phyloP scores from a whole-genome alignment of 2,329 filamentous ascomycete genomes.

The Aspergillus sp. region DNA sequence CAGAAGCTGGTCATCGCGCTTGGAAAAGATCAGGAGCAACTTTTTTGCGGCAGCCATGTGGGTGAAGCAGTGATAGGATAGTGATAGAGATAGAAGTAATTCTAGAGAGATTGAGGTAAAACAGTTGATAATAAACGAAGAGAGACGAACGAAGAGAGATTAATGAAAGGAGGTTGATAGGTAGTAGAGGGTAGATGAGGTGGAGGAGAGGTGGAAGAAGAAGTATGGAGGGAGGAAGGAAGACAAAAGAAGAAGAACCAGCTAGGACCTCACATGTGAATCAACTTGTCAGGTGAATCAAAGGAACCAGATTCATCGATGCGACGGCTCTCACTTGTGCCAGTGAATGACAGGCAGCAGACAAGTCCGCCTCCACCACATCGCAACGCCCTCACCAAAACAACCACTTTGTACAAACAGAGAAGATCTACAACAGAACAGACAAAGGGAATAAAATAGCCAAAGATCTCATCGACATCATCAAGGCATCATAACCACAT shows the following conservation, averaged over 20 bases:
- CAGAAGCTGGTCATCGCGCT: neutral
- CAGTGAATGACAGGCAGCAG: neutral
- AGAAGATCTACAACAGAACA: neutral
- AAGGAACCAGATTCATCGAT: neutral
- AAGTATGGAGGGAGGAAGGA: neutral
- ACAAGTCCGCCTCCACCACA: neutral
- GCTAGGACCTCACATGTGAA: neutral
- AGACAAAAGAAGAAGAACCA: neutral
- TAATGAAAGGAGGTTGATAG: neutral
- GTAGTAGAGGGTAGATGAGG: neutral
- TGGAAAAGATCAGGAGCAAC: neutral
- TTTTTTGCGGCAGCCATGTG: neutral
- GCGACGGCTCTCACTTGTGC: neutral
- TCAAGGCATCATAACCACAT: neutral
- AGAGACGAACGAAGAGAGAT: neutral
- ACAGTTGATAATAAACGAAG: neutral
- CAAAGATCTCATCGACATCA: slow-evolving; percentile 4
- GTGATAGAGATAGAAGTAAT: neutral
- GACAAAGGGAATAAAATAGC: neutral
- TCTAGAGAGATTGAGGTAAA: neutral
- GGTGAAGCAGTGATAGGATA: neutral
- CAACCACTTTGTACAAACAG: neutral
- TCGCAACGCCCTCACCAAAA: neutral
- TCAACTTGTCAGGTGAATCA: neutral
- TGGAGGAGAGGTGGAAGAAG: neutral